Base-by-base conservation (phyloP, 192 early-diverging fungal genomes). In the Backusella tarrabulga region DNA sequence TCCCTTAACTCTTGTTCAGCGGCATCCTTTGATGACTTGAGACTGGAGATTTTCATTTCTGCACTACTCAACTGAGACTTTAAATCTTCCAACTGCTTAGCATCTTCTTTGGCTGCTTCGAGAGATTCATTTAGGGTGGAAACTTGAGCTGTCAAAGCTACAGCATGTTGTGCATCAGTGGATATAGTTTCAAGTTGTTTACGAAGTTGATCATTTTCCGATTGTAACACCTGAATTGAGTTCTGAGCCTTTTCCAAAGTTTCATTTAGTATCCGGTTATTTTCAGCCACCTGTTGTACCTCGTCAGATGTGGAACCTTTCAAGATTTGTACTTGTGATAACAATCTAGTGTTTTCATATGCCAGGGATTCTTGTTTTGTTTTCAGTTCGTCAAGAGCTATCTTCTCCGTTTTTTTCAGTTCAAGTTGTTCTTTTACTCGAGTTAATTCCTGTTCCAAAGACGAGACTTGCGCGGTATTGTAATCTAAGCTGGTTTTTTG, bases 271-370 rank as follows among this genome's bases (percentile, higher is more conserved):
- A 14, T 63, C 56, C 56, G 21, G 56, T 63, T 63, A 26, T 63
- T 63, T 63, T 63, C 56, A 63, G 56, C 56, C 56, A 63, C 56
- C 56, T 63, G 56, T 29, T 63, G 56, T 63, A 63, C 56, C 23
- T 63, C 56, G 23, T 63, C 56, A n/a, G 56, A 63, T 63, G 56
- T 63, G 21, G 56, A 63, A 63, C 56, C 56, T 29, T 63, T 63
- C 26, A 63, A 14, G 56, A 63, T 63, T 63, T 63, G 56, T 63
- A 63, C 12, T 29, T 63, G 56, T 63, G 56, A 63, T 63, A 63
- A 63, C 12, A 63, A 29, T 63, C 23, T 63, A 29, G 56, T 29
- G 26, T 63, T 63, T 63, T 63, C 56, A 23, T 63, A 11, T 29
- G 1, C 56, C 11, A 63, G 26, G 23, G 23, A 63, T 63, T 63